Percentiles rank a stretch among this genome's conserved stretches.
Conservation (phyloP, 176 grass and related monocot genomes). For the Aegilops bicornis region DNA sequence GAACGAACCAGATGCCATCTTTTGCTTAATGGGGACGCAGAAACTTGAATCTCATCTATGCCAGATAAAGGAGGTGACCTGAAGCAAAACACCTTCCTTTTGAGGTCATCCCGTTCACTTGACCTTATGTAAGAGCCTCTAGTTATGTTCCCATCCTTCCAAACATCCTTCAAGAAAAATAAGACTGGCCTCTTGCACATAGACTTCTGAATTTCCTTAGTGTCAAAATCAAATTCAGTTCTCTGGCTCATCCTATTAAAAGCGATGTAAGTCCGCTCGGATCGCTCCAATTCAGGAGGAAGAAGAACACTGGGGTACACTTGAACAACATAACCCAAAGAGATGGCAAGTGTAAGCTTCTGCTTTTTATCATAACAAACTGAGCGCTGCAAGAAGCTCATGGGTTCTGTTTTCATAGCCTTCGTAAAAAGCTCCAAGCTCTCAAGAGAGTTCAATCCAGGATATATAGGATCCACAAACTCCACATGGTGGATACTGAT, state of each 20-base stretch:
- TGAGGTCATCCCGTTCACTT: conserved; percentile 64
- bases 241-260: conserved; percentile 71
- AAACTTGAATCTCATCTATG: conserved; percentile 74
- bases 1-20: conserved; percentile 91
- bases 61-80: conserved; percentile 66
- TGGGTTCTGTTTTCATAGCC: conserved; percentile 81
- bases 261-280: conserved; percentile 72
- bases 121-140: conserved; percentile 65
- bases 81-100: conserved; percentile 93
- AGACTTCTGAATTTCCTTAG: conserved; percentile 75
- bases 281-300: conserved; percentile 76
- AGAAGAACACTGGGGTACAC: conserved; percentile 81
- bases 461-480: conserved; percentile 81
- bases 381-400: conserved; percentile 88
- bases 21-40: conserved; percentile 71
- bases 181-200: conserved; percentile 86
- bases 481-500: conserved; percentile 92
- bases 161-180: conserved; percentile 84
- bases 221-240: conserved; percentile 95
- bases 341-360: conserved; percentile 76
- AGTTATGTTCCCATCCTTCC: conserved; percentile 70
- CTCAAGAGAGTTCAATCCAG: conserved; percentile 71
- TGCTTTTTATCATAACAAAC: conserved; percentile 66
- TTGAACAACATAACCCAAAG: conserved; percentile 90
- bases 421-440: conserved; percentile 89